Base-by-base conservation (phyloP, 228 moss, liverwort and hornwort species). In the Sphagnum magellanicum region DNA sequence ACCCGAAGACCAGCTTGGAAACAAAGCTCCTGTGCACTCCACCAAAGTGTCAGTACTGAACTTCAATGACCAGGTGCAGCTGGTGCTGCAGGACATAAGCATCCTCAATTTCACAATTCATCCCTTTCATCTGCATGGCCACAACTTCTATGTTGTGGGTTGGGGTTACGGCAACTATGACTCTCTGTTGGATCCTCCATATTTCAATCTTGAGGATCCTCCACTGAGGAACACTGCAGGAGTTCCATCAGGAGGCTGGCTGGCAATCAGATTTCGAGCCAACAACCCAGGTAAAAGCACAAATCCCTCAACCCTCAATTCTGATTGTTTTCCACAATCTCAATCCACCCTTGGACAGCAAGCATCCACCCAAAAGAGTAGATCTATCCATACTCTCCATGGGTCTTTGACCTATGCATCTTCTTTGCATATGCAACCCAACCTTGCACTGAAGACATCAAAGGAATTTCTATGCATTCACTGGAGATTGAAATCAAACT, bases 61-160 rank as follows among this genome's bases (percentile, higher is more conserved):
- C 64, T 85, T 72, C n/a, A 69, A 79, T 63, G 64, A 76, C 6
- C 79, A 71, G 49, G 79, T 85, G 67, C 81, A 85, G 73, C 69
- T 85, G n/a, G 79, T 85, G 59, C 81, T 85, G 50, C 85, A 85
- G 74, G 77, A 75, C 61, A 85, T 81, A 11, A 71, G 69, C 48
- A 60, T 71, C 48, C 59, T 81, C 63, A 49, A 71, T 51, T 67
- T 52, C 11, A 79, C 81, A 0, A 17, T 74, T 62, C 85, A 85
- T 73, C 85, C 85, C 5, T 81, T 85, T 64, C 85, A 85, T 58
- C 85, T 85, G 52, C 85, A 85, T 63, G 85, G 85, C 16, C 81
- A 85, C 70, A 82, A 72, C 70, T 85, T 85, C 53, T 85, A 76
- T 68, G 59, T 85, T 46, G 81, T 82, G 0, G 85, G 81, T 50